Evolutionary conservation across 192 early-diverging fungal genomes (phyloP).

Genomic region (Thamnidium elegans): DNA sequence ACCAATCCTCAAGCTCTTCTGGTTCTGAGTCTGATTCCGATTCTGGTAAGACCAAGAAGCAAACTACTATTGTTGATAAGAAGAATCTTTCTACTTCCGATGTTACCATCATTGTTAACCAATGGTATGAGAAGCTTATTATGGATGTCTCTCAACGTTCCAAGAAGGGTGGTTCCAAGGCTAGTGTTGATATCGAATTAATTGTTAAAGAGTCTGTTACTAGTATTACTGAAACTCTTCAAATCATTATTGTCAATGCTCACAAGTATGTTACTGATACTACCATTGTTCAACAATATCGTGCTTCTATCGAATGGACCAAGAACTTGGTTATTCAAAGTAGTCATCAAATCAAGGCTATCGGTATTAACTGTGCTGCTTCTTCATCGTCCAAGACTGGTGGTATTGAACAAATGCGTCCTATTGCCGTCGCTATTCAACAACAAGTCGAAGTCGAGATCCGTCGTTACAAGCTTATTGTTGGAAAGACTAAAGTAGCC

Average conservation of each 20-base stretch:
- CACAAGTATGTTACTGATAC: neutral
- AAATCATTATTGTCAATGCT: neutral
- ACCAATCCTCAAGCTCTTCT: neutral
- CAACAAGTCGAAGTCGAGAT: slow-evolving; percentile 13
- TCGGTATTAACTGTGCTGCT: slow-evolving; percentile 10
- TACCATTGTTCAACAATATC: slow-evolving; percentile 9
- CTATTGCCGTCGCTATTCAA: slow-evolving; percentile 17
- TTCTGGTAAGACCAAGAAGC: neutral
- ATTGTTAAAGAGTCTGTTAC: slow-evolving; percentile 7
- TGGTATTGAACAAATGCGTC: slow-evolving; percentile 18
- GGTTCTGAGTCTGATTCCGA: neutral
- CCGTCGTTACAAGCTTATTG: slow-evolving; percentile 1
- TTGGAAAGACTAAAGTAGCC: neutral
- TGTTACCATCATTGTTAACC: slow-evolving; percentile 5
- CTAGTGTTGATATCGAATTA: slow-evolving; percentile 11
- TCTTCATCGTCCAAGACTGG: slow-evolving; percentile 10
- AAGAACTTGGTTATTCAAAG: slow-evolving; percentile 16
- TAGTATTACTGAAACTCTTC: slow-evolving; percentile 1
- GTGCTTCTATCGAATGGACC: slow-evolving; percentile 12
- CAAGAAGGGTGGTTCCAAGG: slow-evolving; percentile 20
- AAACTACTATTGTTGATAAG: neutral
- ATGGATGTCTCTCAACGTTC: slow-evolving; percentile 13
- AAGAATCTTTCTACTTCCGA: slow-evolving; percentile 1
- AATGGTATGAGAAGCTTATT: slow-evolving; percentile 17
- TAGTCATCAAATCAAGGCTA: slow-evolving; percentile 11